These are phyloP conservation scores for Lepidopterella palustris DNA, from an alignment of 495 filamentous ascomycete genomes.

Conservation along the genomic window DNA sequence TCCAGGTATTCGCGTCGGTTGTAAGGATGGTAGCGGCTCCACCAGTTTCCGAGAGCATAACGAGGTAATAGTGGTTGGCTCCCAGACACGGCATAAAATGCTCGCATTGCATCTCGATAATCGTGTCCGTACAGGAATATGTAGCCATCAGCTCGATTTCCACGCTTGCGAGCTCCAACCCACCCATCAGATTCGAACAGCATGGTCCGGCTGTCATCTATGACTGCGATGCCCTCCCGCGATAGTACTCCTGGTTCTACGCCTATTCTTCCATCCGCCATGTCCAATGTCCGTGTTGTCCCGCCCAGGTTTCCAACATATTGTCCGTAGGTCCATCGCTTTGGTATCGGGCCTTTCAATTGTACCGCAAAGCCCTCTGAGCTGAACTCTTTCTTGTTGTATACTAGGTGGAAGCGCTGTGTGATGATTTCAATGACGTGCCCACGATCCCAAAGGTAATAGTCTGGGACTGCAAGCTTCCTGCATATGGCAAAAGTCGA, in stretches of 20 bases:
- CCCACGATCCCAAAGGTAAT: constrained; percentile 38
- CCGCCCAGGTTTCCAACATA: constrained; percentile 37
- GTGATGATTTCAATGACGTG: constrained; percentile 47
- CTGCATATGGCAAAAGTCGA: constrained; percentile 52
- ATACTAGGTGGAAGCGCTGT: constrained; percentile 44
- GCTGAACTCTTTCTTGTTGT: constrained; percentile 48
- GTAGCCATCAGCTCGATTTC: constrained; percentile 50
- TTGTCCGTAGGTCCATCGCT: constrained; percentile 45
- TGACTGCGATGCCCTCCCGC: constrained; percentile 40
- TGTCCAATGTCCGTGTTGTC: constrained; percentile 50
- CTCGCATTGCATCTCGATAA: constrained; percentile 48
- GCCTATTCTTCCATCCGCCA: constrained; percentile 42
- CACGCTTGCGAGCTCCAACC: constrained; percentile 38
- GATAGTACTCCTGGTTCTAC: constrained; percentile 47
- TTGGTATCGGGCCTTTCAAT: constrained; percentile 34
- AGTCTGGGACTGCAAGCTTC: constrained; percentile 43
- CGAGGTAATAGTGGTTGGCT: constrained; percentile 50
- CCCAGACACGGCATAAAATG: constrained; percentile 51
- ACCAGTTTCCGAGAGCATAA: constrained; percentile 58
- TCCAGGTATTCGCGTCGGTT: constrained; percentile 44
- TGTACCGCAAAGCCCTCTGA: constrained; percentile 39
- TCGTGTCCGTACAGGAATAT: constrained; percentile 52
- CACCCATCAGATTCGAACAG: constrained; percentile 48
- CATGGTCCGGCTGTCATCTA: constrained; percentile 54
- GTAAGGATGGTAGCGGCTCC: constrained; percentile 54